These are phyloP conservation scores for Entomortierella lignicola DNA, from an alignment of 192 early-diverging fungal genomes.

Conservation along the genomic window DNA sequence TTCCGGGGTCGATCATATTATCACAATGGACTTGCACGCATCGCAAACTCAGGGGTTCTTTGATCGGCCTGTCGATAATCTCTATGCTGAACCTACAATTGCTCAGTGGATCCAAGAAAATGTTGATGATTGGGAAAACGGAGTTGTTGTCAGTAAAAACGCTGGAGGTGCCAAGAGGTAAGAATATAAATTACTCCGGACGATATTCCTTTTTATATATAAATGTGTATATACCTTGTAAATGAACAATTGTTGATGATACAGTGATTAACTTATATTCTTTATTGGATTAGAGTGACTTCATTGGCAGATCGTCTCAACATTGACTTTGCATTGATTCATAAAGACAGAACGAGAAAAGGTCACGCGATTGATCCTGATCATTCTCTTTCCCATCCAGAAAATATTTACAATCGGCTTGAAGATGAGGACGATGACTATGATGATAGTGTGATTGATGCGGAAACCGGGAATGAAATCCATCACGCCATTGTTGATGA, in stretches of 20 bases:
- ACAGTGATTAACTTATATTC: too few species aligned
- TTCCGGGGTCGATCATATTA: constrained; percentile 96
- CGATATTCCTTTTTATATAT: not conserved
- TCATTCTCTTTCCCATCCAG: constrained; percentile 26
- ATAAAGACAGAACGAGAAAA: constrained; percentile 78
- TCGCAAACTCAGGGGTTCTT: constrained; percentile 96
- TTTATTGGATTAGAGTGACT: constrained; percentile 77
- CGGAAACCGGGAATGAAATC: constrained; percentile 61
- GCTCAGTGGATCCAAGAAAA: constrained; percentile 89
- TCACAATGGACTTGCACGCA: constrained; percentile 98
- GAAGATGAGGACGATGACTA: constrained; percentile 55
- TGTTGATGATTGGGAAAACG: constrained; percentile 74
- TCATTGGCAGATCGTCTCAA: constrained; percentile 93
- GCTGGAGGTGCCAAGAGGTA: constrained; percentile 96
- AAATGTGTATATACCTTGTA: too few species aligned
- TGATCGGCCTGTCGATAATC: constrained; percentile 90
- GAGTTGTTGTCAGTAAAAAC: constrained; percentile 95
- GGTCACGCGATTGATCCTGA: constrained; percentile 41
- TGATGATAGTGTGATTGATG: constrained; percentile 58
- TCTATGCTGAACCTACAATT: constrained; percentile 91
- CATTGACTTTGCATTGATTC: constrained; percentile 96
- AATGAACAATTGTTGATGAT: too few species aligned
- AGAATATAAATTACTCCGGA: not conserved
- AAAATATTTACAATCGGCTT: constrained; percentile 47
- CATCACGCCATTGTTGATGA: constrained; percentile 50